Percentiles rank a stretch among this genome's conserved stretches.
These are phyloP conservation scores for Entoloma clypeatum DNA, from an alignment of 1,284 basidiomycete species.

Conservation along the genomic window DNA sequence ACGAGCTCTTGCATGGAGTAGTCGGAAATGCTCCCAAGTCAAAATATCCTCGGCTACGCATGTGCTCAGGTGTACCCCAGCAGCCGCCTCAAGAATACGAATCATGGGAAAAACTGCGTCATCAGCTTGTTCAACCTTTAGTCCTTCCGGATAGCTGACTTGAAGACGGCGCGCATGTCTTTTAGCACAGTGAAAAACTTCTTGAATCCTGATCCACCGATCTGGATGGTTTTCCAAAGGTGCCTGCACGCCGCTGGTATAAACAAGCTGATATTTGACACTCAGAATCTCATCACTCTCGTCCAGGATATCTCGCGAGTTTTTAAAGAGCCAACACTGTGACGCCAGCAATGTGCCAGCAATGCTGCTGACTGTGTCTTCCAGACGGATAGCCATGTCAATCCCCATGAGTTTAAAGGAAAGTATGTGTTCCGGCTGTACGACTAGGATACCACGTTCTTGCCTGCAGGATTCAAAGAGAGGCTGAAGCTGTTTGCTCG, in stretches of 20 bases:
- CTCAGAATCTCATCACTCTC: slow-evolving; percentile 53
- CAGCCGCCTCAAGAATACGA: slow-evolving; percentile 28
- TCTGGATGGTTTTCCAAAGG: slow-evolving; percentile 41
- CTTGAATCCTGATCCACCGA: slow-evolving; percentile 44
- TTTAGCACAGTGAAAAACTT: slow-evolving; percentile 31
- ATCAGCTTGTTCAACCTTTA: slow-evolving; percentile 18
- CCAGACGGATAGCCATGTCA: slow-evolving; percentile 22
- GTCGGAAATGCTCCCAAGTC: slow-evolving; percentile 21
- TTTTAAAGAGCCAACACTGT: slow-evolving; percentile 34
- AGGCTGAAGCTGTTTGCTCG: slow-evolving; percentile 20
- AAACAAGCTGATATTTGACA: slow-evolving; percentile 47
- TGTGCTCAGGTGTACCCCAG: slow-evolving; percentile 23
- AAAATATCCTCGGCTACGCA: slow-evolving; percentile 25
- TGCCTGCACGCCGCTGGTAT: slow-evolving; percentile 40
- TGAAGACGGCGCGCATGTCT: slow-evolving; percentile 17
- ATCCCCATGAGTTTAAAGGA: slow-evolving; percentile 46
- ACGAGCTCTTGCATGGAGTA: slow-evolving; percentile 16
- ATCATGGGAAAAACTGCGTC: slow-evolving; percentile 29
- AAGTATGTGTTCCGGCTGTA: slow-evolving; percentile 52
- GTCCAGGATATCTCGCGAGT: slow-evolving; percentile 45
- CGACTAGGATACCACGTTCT: slow-evolving; percentile 40
- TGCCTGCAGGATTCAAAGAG: slow-evolving; percentile 38
- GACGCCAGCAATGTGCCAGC: slow-evolving; percentile 16
- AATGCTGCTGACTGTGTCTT: slow-evolving; percentile 6
- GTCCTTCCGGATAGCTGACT: slow-evolving; percentile 15